These are phyloP conservation scores for Clavulina sp. DNA, from an alignment of 768 basidiomycete genomes.

Conservation along the genomic window DNA sequence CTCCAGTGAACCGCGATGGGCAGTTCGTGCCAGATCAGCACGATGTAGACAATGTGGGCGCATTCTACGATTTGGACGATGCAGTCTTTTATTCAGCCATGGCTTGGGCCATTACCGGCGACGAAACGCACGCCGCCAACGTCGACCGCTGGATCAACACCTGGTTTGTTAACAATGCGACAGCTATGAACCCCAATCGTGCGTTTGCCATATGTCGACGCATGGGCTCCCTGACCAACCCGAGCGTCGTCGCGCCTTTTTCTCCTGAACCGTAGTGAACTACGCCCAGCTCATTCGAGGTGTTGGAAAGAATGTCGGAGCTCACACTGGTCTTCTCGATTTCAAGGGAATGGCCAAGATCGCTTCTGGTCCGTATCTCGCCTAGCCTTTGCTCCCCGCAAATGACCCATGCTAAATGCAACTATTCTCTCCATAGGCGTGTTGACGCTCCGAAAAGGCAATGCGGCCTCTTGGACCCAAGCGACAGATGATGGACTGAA, in stretches of 20 bases:
- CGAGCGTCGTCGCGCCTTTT: not conserved
- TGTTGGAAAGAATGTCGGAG: constrained; percentile 13
- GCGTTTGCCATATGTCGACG: not conserved
- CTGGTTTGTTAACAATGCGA: constrained; percentile 42
- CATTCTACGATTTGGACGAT: constrained; percentile 38
- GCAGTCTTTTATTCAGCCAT: constrained; percentile 42
- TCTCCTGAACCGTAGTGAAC: constrained; percentile 25
- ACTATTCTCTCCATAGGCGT: constrained; percentile 13
- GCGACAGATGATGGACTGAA: constrained; percentile 13
- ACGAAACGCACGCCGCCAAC: constrained; percentile 26
- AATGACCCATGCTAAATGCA: too few species aligned
- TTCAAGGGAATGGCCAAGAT: constrained; percentile 13
- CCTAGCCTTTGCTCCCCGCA: too few species aligned
- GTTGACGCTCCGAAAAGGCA: constrained; percentile 12
- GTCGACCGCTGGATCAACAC: constrained; percentile 30
- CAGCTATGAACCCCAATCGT: constrained; percentile 38
- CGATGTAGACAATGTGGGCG: constrained; percentile 35
- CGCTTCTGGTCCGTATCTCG: too few species aligned
- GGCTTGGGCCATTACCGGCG: constrained; percentile 31
- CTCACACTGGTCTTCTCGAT: constrained; percentile 17
- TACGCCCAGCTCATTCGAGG: constrained; percentile 32
- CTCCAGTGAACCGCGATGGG: constrained; percentile 30
- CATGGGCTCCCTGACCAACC: not conserved
- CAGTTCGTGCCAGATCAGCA: constrained; percentile 46
- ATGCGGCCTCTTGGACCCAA: constrained; percentile 12